These are phyloP conservation scores for Taiozyma sp. DNA, from an alignment of 1,139 yeast species.

Conservation along the genomic window DNA sequence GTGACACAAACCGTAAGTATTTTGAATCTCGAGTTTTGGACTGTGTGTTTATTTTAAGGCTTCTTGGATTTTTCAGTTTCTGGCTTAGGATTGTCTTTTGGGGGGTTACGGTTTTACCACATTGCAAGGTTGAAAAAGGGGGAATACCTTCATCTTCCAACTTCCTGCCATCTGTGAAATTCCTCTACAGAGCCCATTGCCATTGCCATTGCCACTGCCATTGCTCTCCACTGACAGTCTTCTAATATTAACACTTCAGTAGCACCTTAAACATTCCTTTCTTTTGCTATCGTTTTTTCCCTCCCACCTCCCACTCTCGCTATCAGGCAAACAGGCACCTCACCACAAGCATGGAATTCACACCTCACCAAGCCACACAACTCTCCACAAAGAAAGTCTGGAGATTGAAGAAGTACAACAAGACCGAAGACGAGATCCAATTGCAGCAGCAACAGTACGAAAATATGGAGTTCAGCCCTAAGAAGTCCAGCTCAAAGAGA, in stretches of 20 bases:
- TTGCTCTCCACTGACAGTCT: neutral
- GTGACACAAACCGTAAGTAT: neutral
- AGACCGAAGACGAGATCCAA: constrained; percentile 18
- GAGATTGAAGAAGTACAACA: constrained; percentile 21
- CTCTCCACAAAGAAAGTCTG: constrained; percentile 20
- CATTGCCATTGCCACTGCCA: neutral
- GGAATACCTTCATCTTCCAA: neutral
- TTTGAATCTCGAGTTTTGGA: neutral
- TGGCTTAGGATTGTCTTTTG: neutral
- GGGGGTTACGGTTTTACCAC: neutral
- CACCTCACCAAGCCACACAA: constrained; percentile 4
- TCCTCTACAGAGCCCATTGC: too few species aligned
- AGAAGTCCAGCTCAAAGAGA: constrained; percentile 43
- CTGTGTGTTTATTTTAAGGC: neutral
- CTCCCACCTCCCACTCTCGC: too few species aligned
- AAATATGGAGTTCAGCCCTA: constrained; percentile 28
- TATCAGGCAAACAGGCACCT: neutral
- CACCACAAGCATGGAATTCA: neutral
- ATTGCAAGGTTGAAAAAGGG: neutral
- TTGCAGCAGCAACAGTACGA: constrained; percentile 20
- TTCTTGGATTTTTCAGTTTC: neutral
- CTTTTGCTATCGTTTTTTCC: neutral
- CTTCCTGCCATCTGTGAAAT: neutral
- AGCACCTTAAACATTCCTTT: neutral
- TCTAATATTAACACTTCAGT: neutral